phyloP scores from a whole-genome alignment of 805 yeast genomes.

The Candida xyloterini region DNA sequence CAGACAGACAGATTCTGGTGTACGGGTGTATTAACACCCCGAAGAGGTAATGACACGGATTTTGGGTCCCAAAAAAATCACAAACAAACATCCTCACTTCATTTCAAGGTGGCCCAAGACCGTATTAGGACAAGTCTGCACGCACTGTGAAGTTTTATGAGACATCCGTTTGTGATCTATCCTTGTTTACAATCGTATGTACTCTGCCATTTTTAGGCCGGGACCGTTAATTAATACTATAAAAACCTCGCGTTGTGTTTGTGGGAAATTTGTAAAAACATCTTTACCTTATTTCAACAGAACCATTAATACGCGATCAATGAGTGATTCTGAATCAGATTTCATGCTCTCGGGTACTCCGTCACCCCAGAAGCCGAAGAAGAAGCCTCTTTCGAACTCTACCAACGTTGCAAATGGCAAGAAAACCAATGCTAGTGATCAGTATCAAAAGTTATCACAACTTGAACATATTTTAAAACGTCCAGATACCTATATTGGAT shows the following conservation, averaged over 20 bases:
- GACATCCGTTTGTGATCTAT: conserved; percentile 3
- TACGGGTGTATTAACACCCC: conserved; percentile 1
- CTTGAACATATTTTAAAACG: conserved; percentile 93
- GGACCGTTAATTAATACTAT: conserved; percentile 4
- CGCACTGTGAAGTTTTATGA: not conserved
- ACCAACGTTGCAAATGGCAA: conserved; percentile 21
- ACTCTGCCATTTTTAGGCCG: conserved; percentile 12
- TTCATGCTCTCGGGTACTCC: conserved; percentile 10
- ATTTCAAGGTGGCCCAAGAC: not conserved
- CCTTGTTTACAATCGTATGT: conserved; percentile 4
- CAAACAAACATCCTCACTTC: not conserved
- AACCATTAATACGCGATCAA: conserved; percentile 2
- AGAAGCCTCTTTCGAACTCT: conserved; percentile 38
- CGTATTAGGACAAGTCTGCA: not conserved
- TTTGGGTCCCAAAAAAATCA: not conserved
- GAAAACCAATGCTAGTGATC: conserved; percentile 50
- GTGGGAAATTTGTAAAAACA: conserved; percentile 6
- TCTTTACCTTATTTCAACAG: not conserved
- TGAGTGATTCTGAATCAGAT: conserved; percentile 16
- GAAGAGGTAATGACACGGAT: too few species aligned
- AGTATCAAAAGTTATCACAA: conserved; percentile 91
- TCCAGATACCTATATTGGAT: conserved; percentile 97
- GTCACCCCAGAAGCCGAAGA: conserved; percentile 7
- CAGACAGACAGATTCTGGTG: not conserved
- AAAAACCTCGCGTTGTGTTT: conserved; percentile 9